These are phyloP conservation scores for Arbutus unedo DNA, from an alignment of 148 eudicot species.

Conservation along the genomic window DNA sequence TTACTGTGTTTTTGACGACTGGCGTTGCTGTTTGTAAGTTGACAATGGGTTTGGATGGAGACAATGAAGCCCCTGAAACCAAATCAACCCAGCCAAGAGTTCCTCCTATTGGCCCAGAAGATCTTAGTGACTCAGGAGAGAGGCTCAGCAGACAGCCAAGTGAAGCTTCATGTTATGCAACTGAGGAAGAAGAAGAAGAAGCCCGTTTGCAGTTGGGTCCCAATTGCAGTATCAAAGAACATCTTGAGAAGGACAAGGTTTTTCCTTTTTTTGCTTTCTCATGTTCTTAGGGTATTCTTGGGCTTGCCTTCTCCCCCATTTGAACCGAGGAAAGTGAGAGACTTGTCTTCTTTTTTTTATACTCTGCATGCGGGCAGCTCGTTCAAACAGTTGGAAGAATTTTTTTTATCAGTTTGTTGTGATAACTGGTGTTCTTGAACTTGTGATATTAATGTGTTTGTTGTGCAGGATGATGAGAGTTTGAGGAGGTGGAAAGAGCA, in stretches of 20 bases:
- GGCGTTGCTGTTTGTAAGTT: neutral
- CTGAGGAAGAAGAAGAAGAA: constrained; percentile 68
- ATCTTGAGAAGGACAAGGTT: constrained; percentile 77
- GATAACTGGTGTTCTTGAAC: neutral
- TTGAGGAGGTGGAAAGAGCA: constrained; percentile 83
- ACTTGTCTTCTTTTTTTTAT: too few species aligned
- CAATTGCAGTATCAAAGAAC: constrained; percentile 52
- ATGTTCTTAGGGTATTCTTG: neutral
- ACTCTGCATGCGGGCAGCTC: too few species aligned
- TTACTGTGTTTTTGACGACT: neutral
- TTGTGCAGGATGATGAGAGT: constrained; percentile 69
- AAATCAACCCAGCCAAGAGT: constrained; percentile 17
- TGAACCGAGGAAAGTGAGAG: too few species aligned
- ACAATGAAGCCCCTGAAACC: constrained; percentile 13
- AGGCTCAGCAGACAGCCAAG: constrained; percentile 36
- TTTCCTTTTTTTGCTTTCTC: neutral
- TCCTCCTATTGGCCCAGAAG: constrained; percentile 24
- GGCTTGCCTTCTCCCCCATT: too few species aligned
- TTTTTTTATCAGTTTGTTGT: neutral
- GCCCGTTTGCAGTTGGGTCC: constrained; percentile 57
- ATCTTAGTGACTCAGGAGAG: constrained; percentile 22
- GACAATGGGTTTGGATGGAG: constrained; percentile 23
- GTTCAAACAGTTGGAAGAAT: too few species aligned
- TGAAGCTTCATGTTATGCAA: constrained; percentile 38
- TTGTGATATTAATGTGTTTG: constrained; percentile 8